Evolutionary conservation across 768 basidiomycete species (phyloP).

Genomic region (Amanita thiersii): DNA sequence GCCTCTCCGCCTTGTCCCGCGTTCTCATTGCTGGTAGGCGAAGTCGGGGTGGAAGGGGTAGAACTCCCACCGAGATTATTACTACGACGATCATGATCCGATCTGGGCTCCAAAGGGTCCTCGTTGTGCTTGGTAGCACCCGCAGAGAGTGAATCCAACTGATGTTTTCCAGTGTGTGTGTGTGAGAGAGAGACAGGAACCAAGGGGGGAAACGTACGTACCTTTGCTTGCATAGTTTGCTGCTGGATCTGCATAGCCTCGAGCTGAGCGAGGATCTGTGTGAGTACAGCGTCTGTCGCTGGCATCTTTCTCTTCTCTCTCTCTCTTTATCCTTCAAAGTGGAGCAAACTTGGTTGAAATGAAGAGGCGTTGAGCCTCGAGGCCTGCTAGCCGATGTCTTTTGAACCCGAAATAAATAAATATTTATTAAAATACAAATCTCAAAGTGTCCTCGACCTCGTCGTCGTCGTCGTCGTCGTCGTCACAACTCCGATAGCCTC

Average conservation of each 20-base stretch:
- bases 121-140: constrained; percentile 9
- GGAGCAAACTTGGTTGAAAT: no score
- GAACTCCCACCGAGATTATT: constrained; percentile 17
- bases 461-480: no score
- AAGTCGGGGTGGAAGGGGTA: constrained; percentile 15
- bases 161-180: background rate
- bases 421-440: no score
- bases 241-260: constrained; percentile 66
- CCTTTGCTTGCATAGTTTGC: constrained; percentile 75
- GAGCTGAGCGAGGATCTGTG: constrained; percentile 68
- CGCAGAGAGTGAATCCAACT: constrained; percentile 46
- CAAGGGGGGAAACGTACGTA: constrained; percentile 19
- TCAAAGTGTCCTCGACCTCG: no score
- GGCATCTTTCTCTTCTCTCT: no score
- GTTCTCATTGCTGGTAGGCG: no score
- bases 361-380: no score
- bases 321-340: no score
- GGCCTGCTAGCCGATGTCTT: no score
- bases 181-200: background rate
- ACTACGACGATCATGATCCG: constrained; percentile 21
- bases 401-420: no score
- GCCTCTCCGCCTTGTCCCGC: background rate
- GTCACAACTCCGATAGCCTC: no score
- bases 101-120: constrained; percentile 12
- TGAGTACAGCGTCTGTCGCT: constrained; percentile 49